Evolutionary conservation across 768 basidiomycete species (phyloP), one percentile per base, ranked within the genome.

Genomic region (Podaxis mareebaensis): DNA sequence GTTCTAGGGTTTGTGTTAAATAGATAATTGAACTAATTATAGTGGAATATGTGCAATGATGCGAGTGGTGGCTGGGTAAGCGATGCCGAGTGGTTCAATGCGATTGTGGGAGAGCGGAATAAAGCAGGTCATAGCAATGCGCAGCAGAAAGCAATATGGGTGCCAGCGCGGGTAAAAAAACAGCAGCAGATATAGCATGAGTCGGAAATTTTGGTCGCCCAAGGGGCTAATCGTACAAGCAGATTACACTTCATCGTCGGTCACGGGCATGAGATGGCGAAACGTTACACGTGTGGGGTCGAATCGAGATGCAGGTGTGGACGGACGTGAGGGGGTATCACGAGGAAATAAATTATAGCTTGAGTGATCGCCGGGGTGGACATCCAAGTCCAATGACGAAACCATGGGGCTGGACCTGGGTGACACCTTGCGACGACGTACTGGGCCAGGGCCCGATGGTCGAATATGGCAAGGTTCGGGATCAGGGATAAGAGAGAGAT

Each of bases 201-300:
- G 63, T 36, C 40, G 8, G 63, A 42, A 60, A 44, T 56, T 66
- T 69, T 65, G 67, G 56, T 20, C 70, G 67, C 71, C 66, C 61
- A 68, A 66, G 60, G 61, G 67, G 65, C 38, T 75, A 67, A 68
- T 74, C 68, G 74, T 75, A 74, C 77, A 77, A 40, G 67, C 70
- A 40, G 70, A 62, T 54, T 64, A 66, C 60, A 58, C 72, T 71
- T 79, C 78, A 67, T 76, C 76, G 67, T 56, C 42, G 22, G 81
- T 76, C 60, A 87, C 81, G 42, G 87, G 87, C 85, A 89, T 86
- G 69, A 89, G 84, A 67, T 86, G 79, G 70, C 77, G 80, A 66
- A 87, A 87, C 17, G 79, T 76, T 67, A 84, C 77, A 64, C 74
- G 78, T 60, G 80, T 79, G 17, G 82, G 82, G 66, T 81, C 75